A percentile compares a stretch with the other conserved stretches of the same genome.
Conservation (phyloP, 1,284 basidiomycete species). For the Rhodotorula glutinis region DNA sequence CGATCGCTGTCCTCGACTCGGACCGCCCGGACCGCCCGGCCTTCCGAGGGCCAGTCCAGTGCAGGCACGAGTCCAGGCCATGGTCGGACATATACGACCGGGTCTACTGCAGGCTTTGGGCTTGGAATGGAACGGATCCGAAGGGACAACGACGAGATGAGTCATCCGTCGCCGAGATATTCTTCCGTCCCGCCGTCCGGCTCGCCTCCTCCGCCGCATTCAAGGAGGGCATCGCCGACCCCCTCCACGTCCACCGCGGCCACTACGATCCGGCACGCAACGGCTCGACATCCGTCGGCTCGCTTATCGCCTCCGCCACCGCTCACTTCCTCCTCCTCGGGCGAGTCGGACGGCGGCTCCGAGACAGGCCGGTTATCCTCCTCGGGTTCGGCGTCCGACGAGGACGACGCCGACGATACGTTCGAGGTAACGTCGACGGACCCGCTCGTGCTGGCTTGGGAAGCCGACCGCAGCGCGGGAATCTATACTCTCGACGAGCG, state of each 20-base stretch:
- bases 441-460: conserved; percentile 39
- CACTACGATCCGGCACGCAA: no score
- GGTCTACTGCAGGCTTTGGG: not conserved
- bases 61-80: no score
- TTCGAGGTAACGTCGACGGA: conserved; percentile 7
- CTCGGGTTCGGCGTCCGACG: not conserved
- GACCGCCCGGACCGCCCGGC: not conserved
- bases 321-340: not conserved
- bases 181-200: not conserved
- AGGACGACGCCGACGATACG: not conserved
- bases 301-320: conserved; percentile 1
- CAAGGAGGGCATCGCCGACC: not conserved
- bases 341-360: not conserved
- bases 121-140: not conserved
- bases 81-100: no score
- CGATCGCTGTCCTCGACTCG: not conserved
- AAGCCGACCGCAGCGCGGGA: conserved; percentile 30
- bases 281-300: not conserved
- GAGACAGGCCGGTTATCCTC: not conserved
- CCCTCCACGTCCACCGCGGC: not conserved
- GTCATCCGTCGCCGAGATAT: not conserved
- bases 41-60: not conserved
- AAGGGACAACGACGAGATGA: not conserved
- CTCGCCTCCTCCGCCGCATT: not conserved
- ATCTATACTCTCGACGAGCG: conserved; percentile 26